Base-by-base conservation (phyloP, 306 rosid species). In the Cucurbita ficifolia region DNA sequence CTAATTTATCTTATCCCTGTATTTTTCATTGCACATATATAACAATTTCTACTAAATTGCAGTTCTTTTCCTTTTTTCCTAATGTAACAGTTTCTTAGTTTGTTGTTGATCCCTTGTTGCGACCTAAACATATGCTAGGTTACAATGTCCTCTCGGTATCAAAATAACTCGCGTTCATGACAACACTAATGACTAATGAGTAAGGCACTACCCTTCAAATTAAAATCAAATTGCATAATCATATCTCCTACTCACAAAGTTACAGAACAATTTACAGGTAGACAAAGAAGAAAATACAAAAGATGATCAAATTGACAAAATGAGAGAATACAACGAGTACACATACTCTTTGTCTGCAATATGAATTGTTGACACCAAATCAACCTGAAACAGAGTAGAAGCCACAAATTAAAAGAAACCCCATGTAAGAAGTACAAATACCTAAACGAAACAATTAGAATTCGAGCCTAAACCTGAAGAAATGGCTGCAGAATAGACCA, bases 301-400 rank as follows among this genome's bases (percentile, higher is more conserved):
- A 57, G 50, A 35, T 18, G 8, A 39, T 72, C 16, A 2, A n/a
- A 35, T 29, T 10, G 39, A 70, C 7, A 33, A 24, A n/a, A 22
- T 1, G 12, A 70, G 11, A 73, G 29, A 42, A 9, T 5, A 12
- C 38, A 19, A 11, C 4, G 71, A 52, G 52, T 10, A 70, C 65
- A 80, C 97, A 57, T 85, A 94, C 98, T 89, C 91, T 84, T 89
- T 85, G 82, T 94, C 98, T 29, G 92, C 98, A 46, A 94, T 94
- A 75, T 94, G 98, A 89, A 94, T 89, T 42, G 98, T 94, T 5
- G 98, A 94, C 72, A 94, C 89, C 92, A 94, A 85, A 85, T 94
- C 98, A 77, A 94, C 98, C 98, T 94, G 78, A 79, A 88, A 55
- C 52, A 49, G 57, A 78, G 9, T 24, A 77, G 10, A 78, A 49